Conservation (phyloP, 2,329 filamentous ascomycete genomes). For the Aspergillus proliferans region DNA sequence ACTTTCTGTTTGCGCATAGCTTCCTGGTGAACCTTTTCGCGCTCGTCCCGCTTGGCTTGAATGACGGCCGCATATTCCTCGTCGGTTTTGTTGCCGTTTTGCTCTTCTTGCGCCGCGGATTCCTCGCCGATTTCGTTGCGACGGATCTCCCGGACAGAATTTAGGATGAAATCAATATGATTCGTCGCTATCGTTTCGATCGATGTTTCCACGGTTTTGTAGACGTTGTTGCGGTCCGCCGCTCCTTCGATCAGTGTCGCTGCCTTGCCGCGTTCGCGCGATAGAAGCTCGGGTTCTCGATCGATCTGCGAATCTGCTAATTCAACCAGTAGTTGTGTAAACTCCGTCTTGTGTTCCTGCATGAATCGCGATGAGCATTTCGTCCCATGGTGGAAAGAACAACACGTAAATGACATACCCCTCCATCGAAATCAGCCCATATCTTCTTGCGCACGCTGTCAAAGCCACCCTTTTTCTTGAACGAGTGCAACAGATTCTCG, state of each 20-base stretch:
- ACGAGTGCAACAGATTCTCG: slow-evolving; percentile 55
- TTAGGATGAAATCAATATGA: slow-evolving; percentile 49
- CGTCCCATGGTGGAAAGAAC: background rate
- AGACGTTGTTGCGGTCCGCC: slow-evolving; percentile 57
- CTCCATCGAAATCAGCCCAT: slow-evolving; percentile 53
- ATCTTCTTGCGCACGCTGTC: slow-evolving; percentile 56
- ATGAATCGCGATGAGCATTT: slow-evolving; percentile 8
- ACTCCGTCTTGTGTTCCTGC: slow-evolving; percentile 48
- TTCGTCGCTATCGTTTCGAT: slow-evolving; percentile 51
- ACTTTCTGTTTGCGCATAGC: slow-evolving; percentile 49
- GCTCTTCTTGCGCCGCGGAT: slow-evolving; percentile 48
- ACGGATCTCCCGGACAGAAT: slow-evolving; percentile 52
- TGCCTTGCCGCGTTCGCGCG: slow-evolving; percentile 56
- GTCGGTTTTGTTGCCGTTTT: slow-evolving; percentile 53
- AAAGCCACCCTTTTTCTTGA: slow-evolving; percentile 63
- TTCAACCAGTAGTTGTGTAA: slow-evolving; percentile 48
- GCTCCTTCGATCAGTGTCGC: slow-evolving; percentile 59
- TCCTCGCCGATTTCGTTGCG: slow-evolving; percentile 54
- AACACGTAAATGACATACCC: slow-evolving; percentile 34
- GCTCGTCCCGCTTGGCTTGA: slow-evolving; percentile 46
- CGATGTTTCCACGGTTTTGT: slow-evolving; percentile 51
- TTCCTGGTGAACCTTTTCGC: slow-evolving; percentile 46
- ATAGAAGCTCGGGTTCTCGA: slow-evolving; percentile 54
- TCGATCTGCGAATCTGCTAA: slow-evolving; percentile 58
- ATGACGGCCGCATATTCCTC: slow-evolving; percentile 54